A percentile compares a stretch with the other conserved stretches of the same genome.
Evolutionary conservation across 2,329 filamentous ascomycete genomes (phyloP).

Genomic region (Grosmannia penicillata): DNA sequence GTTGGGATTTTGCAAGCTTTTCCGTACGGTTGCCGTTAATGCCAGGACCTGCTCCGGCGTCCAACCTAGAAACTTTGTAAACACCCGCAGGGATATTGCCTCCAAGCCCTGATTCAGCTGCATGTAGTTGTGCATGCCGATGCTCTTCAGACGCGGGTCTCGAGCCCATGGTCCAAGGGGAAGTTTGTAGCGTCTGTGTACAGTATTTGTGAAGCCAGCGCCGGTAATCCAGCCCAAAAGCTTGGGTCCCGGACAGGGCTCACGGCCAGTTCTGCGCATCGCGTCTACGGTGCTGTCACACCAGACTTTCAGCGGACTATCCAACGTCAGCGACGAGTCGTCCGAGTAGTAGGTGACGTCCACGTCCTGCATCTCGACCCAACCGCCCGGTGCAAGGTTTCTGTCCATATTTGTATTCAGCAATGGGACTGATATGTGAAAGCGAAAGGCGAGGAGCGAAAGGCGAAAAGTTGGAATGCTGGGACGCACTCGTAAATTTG

Average conservation of each 20-base stretch:
- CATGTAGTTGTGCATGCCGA: constrained; percentile 8
- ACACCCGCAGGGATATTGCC: constrained; percentile 9
- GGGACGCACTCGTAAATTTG: constrained; percentile 4
- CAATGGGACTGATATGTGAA: too few relatives aligned
- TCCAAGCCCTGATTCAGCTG: constrained; percentile 9
- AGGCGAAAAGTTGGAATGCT: not conserved
- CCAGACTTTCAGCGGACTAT: constrained; percentile 5
- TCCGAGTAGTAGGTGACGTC: constrained; percentile 9
- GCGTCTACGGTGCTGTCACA: constrained; percentile 9
- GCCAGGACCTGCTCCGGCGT: constrained; percentile 8
- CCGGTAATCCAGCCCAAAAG: constrained; percentile 25
- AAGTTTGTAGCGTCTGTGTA: constrained; percentile 27
- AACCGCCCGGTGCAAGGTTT: constrained; percentile 12
- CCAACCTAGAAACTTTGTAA: constrained; percentile 14
- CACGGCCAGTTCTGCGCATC: constrained; percentile 8
- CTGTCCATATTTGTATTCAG: too few relatives aligned
- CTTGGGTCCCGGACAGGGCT: constrained; percentile 12
- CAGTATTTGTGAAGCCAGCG: constrained; percentile 34
- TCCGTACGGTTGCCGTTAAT: constrained; percentile 8
- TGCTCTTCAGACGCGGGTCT: constrained; percentile 29
- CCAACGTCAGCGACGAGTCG: constrained; percentile 12
- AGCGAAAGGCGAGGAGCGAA: too few relatives aligned
- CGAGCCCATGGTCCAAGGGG: constrained; percentile 32
- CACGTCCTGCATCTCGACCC: constrained; percentile 13
- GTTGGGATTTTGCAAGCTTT: constrained; percentile 7